These are phyloP conservation scores for Chlorella vulgaris DNA, from an alignment of 139 green algal genomes.

Conservation along the genomic window DNA sequence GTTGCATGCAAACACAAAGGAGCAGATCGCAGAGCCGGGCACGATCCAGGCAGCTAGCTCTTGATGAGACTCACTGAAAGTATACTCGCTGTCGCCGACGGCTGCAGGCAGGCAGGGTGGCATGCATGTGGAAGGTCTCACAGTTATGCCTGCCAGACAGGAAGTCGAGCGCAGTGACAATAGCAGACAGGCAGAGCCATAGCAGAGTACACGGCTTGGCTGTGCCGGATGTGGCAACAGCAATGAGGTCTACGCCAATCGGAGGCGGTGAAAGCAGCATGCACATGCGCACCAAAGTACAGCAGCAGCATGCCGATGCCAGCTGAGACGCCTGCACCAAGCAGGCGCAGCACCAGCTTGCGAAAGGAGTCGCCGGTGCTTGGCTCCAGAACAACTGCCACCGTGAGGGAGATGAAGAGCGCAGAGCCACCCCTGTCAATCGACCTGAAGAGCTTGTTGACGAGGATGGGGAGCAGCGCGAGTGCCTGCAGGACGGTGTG, in stretches of 20 bases:
- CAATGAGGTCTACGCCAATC: too few species aligned
- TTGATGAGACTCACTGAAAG: not conserved
- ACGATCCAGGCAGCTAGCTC: not conserved
- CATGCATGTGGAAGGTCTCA: not conserved
- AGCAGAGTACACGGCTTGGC: too few species aligned
- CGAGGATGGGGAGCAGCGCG: not conserved
- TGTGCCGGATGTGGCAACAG: too few species aligned
- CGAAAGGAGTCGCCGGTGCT: slow-evolving; percentile 12
- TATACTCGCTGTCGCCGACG: not conserved
- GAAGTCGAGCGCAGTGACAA: too few species aligned
- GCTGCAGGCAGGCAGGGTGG: not conserved
- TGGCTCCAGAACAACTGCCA: slow-evolving; percentile 36
- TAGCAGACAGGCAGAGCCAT: too few species aligned
- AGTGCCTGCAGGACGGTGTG: too few species aligned
- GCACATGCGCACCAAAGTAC: not conserved
- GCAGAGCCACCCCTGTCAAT: not conserved
- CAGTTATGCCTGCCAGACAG: too few species aligned
- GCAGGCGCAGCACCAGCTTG: slow-evolving; percentile 18
- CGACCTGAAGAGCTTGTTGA: not conserved
- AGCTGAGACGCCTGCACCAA: not conserved
- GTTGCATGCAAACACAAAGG: slow-evolving; percentile 1
- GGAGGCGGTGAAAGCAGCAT: not conserved
- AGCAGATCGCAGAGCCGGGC: not conserved
- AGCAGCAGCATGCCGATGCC: slow-evolving; percentile 19
- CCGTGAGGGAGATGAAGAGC: not conserved